Evolutionary conservation across 345 rosid genomes (phyloP).

Genomic region (Camelina laxa): DNA sequence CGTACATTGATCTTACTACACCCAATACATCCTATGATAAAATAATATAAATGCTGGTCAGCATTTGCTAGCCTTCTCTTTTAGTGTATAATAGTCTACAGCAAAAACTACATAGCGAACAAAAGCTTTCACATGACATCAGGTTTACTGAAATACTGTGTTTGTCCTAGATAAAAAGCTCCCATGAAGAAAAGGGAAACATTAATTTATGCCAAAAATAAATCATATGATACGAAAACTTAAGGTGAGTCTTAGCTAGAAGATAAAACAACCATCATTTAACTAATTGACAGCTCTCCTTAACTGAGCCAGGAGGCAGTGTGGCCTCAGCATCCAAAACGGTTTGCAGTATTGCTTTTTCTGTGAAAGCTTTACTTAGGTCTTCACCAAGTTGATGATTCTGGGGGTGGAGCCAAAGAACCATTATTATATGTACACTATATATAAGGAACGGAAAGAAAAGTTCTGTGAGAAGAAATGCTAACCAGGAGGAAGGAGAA

Average conservation of each 20-base stretch:
- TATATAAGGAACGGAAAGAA: background rate
- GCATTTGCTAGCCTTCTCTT: background rate
- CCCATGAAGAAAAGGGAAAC: background rate
- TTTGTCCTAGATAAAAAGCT: background rate
- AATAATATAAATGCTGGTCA: background rate
- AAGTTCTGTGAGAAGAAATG: slow-evolving; percentile 4
- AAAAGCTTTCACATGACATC: background rate
- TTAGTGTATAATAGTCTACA: background rate
- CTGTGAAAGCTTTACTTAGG: slow-evolving; percentile 87
- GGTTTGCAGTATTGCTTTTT: slow-evolving; percentile 64
- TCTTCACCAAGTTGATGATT: slow-evolving; percentile 85
- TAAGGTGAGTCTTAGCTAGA: background rate
- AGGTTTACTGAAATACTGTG: background rate
- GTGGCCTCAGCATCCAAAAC: slow-evolving; percentile 63
- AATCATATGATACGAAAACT: background rate
- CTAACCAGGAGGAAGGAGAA: slow-evolving; percentile 62
- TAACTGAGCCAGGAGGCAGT: slow-evolving; percentile 55
- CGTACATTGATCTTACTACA: slow-evolving; percentile 69
- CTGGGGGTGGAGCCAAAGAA: slow-evolving; percentile 45
- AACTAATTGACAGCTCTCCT: slow-evolving; percentile 47
- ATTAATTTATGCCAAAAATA: background rate
- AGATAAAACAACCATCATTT: slow-evolving; percentile 6
- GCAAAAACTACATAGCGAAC: no score
- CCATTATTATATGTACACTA: no score
- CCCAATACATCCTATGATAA: slow-evolving; percentile 57